These are phyloP conservation scores for Alternaria conjuncta DNA, from an alignment of 2,329 filamentous ascomycete genomes.

Conservation along the genomic window DNA sequence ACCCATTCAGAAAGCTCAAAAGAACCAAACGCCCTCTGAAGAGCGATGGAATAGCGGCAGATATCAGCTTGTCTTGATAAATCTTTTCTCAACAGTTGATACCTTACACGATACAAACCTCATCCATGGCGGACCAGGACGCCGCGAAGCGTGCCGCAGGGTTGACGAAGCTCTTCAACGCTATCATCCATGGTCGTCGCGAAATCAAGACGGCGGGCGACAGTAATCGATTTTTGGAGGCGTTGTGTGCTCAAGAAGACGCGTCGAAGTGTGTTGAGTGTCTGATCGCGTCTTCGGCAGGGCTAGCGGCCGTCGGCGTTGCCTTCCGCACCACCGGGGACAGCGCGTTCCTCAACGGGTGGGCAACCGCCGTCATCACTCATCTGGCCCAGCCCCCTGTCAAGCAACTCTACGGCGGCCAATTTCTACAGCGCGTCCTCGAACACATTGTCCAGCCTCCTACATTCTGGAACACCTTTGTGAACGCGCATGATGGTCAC, in stretches of 20 bases:
- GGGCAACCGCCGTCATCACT: constrained; percentile 39
- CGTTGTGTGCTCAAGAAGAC: constrained; percentile 53
- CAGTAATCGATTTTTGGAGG: constrained; percentile 57
- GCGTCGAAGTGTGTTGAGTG: constrained; percentile 48
- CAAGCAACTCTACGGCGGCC: constrained; percentile 59
- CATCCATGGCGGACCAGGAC: constrained; percentile 25
- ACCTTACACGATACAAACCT: background rate
- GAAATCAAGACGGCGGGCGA: constrained; percentile 48
- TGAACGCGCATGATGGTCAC: constrained; percentile 37
- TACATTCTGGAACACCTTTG: constrained; percentile 61
- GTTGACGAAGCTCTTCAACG: constrained; percentile 50
- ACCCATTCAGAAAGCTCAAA: background rate
- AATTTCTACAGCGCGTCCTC: constrained; percentile 58
- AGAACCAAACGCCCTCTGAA: background rate
- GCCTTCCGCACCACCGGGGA: constrained; percentile 55
- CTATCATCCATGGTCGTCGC: constrained; percentile 50
- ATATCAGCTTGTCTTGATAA: background rate
- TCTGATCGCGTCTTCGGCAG: constrained; percentile 33
- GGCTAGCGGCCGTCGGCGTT: constrained; percentile 45
- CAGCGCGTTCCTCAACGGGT: constrained; percentile 54
- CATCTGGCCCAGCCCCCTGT: constrained; percentile 53
- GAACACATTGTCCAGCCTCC: constrained; percentile 58
- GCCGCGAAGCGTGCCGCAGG: constrained; percentile 34
- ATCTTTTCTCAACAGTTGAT: background rate
- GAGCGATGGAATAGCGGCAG: background rate